Evolutionary conservation across 306 rosid genomes (phyloP), one percentile per base, ranked within the genome.

Genomic region (Acacia confusa): DNA sequence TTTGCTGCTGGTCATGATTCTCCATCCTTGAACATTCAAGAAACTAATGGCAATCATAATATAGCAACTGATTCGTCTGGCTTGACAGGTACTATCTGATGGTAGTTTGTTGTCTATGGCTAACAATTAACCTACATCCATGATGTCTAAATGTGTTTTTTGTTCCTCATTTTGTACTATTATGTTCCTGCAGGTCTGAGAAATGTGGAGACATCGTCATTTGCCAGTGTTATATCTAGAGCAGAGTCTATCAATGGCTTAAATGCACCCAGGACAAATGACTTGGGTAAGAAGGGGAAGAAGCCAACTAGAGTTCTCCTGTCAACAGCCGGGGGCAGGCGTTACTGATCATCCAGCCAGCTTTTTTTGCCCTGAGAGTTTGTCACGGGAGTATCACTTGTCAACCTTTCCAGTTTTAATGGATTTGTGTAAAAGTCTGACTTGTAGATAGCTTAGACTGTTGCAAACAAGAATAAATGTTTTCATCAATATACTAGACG

Each of bases 1-100:
- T 95, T 93, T 79, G 98, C 98, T 69, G 98, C 99, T 34, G 98
- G 63, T n/a, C 98, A 95, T 69, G 98, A 93, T 84, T 93, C 97
- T 82, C 97, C 97, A 25, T 74, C 92, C 83, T 82, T 95, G 77
- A 93, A 87, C 84, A 79, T 84, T 52, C 97, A 88, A 85, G 97
- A 90, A 77, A 84, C 84, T 28, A 86, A 75, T 79, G 78, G 87
- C 32, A 74, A 64, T 43, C 82, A 73, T 67, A 81, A 77, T 71
- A 74, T 32, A 24, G 72, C 47, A 19, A 58, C 79, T 27, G 89
- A 82, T 75, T 75, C 91, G 79, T 83, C 89, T 58, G 87, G 79
- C 30, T 69, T 77, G 52, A 16, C 87, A 70, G 95, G 96, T 93
- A 86, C 61, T 79, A 66, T 72, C 27, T 57, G 80, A 41, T 24